A percentile compares a stretch with the other conserved stretches of the same genome.
phyloP scores from a whole-genome alignment of 768 basidiomycete species.

The Clavaria fumosa region DNA sequence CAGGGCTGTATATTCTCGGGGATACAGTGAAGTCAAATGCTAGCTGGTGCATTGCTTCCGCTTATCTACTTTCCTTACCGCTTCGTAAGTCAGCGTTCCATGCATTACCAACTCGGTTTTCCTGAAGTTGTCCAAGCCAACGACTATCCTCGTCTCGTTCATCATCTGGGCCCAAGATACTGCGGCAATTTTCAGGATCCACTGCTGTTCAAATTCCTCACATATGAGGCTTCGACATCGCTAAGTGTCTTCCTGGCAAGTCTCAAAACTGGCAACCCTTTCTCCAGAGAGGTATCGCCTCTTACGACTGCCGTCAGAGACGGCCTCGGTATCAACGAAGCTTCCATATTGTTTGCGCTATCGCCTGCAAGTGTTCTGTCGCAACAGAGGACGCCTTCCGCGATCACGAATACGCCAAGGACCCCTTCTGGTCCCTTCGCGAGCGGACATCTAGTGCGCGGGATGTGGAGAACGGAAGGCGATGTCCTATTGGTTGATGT shows the following conservation, averaged over 20 bases:
- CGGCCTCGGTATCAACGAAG: conserved; percentile 25
- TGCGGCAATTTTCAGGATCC: conserved; percentile 61
- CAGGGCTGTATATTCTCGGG: conserved; percentile 38
- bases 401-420: conserved; percentile 5
- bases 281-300: conserved; percentile 15
- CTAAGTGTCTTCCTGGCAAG: conserved; percentile 61
- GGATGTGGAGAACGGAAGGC: conserved; percentile 24
- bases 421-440: not conserved
- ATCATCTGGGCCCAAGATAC: conserved; percentile 74
- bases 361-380: conserved; percentile 14
- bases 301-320: conserved; percentile 26
- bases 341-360: conserved; percentile 27
- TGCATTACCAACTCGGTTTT: not conserved
- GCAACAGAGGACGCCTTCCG: not conserved
- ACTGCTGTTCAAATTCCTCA: conserved; percentile 55
- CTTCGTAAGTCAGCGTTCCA: conserved; percentile 27
- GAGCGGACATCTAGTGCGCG: conserved; percentile 3
- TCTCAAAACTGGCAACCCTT: conserved; percentile 19
- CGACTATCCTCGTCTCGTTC: conserved; percentile 57
- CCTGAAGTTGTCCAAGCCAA: conserved; percentile 29
- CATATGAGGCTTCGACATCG: conserved; percentile 74
- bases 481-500: conserved; percentile 47
- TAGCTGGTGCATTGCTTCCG: conserved; percentile 58
- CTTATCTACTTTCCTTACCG: conserved; percentile 42
- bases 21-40: conserved; percentile 30